phyloP scores from a whole-genome alignment of 345 rosid genomes.

The Eucalyptus brandiana region DNA sequence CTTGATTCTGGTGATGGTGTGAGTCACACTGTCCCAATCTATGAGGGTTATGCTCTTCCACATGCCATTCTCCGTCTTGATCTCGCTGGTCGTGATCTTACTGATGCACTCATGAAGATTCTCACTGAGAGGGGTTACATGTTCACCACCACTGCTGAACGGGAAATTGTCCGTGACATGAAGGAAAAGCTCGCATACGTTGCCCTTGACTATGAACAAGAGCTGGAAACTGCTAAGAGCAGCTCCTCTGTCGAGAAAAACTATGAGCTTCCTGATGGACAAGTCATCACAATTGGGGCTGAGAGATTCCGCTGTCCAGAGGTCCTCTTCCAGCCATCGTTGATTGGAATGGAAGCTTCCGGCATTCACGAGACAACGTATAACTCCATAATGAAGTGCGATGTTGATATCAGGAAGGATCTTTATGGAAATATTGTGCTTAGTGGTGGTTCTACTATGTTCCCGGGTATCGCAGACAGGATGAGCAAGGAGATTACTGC shows the following conservation, averaged over 20 bases:
- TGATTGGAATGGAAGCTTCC: conserved; percentile 60
- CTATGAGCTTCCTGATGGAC: conserved; percentile 57
- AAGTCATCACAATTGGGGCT: conserved; percentile 51
- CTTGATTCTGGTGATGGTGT: conserved; percentile 71
- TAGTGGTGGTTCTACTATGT: conserved; percentile 55
- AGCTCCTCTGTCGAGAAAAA: conserved; percentile 55
- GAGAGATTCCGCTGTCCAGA: conserved; percentile 69
- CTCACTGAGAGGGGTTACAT: conserved; percentile 58
- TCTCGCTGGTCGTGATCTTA: conserved; percentile 59
- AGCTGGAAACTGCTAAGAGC: conserved; percentile 51
- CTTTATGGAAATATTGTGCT: conserved; percentile 51
- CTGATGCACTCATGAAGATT: conserved; percentile 53
- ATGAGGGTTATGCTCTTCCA: conserved; percentile 54
- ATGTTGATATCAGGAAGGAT: conserved; percentile 57
- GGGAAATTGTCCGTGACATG: conserved; percentile 90
- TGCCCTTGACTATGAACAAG: conserved; percentile 52
- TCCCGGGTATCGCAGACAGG: conserved; percentile 51
- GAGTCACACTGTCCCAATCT: conserved; percentile 57
- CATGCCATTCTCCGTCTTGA: conserved; percentile 56
- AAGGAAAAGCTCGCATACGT: conserved; percentile 68
- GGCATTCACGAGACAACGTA: conserved; percentile 60
- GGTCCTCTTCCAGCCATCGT: conserved; percentile 55
- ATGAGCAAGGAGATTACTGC: conserved; percentile 62
- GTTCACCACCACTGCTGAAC: conserved; percentile 66
- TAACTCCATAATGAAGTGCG: conserved; percentile 60